These are phyloP conservation scores for Penicillium silybi DNA, from an alignment of 495 filamentous ascomycete species.

Conservation along the genomic window DNA sequence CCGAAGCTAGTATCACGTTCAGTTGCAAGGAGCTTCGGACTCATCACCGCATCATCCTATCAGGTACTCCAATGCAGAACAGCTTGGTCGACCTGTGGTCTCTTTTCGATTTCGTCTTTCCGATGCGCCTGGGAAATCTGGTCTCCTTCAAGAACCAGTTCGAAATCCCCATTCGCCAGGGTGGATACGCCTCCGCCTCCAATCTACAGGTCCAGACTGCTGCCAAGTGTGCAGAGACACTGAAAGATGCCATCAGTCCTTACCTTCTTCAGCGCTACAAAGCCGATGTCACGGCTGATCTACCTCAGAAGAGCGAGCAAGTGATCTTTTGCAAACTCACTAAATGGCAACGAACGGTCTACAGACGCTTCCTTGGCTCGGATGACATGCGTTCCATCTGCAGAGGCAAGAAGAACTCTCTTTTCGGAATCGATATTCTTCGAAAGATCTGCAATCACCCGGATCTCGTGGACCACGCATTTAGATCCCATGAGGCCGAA, in stretches of 20 bases:
- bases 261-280: constrained; percentile 94
- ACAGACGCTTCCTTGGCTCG: constrained; percentile 75
- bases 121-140: constrained; percentile 89
- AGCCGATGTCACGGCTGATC: constrained; percentile 85
- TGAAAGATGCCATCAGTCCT: constrained; percentile 87
- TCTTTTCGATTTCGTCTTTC: constrained; percentile 92
- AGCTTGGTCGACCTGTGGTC: constrained; percentile 97
- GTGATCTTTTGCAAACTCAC: constrained; percentile 94
- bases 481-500: constrained; percentile 51
- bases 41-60: constrained; percentile 84
- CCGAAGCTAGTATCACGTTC: constrained; percentile 86
- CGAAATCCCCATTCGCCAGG: constrained; percentile 84
- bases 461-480: constrained; percentile 69
- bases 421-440: constrained; percentile 86
- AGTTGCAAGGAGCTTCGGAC: constrained; percentile 89
- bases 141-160: constrained; percentile 86
- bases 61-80: constrained; percentile 97
- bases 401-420: constrained; percentile 65
- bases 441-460: constrained; percentile 98
- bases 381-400: constrained; percentile 77
- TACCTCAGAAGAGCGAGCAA: constrained; percentile 92
- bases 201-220: constrained; percentile 91
- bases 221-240: constrained; percentile 79
- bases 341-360: constrained; percentile 66
- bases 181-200: constrained; percentile 89